Base-by-base conservation (phyloP, 768 basidiomycete species). In the Phlebiopsis flavidoalba region DNA sequence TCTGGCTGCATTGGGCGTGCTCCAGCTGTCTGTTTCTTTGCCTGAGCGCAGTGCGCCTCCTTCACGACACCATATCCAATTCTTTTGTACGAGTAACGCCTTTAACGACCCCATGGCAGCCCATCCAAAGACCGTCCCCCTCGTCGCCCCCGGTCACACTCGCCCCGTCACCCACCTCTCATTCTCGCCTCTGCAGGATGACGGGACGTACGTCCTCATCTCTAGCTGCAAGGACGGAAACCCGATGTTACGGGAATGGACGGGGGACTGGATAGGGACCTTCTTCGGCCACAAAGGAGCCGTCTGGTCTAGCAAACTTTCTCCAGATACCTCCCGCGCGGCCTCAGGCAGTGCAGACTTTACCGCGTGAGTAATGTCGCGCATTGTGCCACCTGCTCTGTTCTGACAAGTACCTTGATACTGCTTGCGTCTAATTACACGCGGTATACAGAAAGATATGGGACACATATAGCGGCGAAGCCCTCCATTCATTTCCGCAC, bases 181-280 rank as follows among this genome's bases (percentile, higher is more conserved):
- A 58, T 98, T 97, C 78, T 95, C 94, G 22, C 77, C 85, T 14
- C 82, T 91, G 64, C 85, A 93, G 70, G 83, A 93, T 22, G 95
- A 98, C 74, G 83, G 85, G 64, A 85, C 87, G 48, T 98, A 88
- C 75, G 78, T 98, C 64, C 83, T 99, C 64, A 89, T 98, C 69
- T 98, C 95, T 60, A 91, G 91, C 67, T 98, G 97, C 80, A 99
- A 98, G 76, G 97, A 98, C 80, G 97, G 97, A 36, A 98, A 94
- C 68, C 95, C 94, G 49, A 95, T 96, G 93, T 78, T 97, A 66
- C 85, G 94, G 70, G 90, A 94, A 70, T 96, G 95, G 95, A 91
- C 93, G 58, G 96, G 96, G 36, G 97, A 99, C 74, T 99, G 97
- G 97, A 91, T 97, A 71, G 97, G 97, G 40, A 92, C 90, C 17